A percentile compares a stretch with the other conserved stretches of the same genome.
These are phyloP conservation scores for Lentinula sp. DNA, from an alignment of 768 basidiomycete species.

Conservation along the genomic window DNA sequence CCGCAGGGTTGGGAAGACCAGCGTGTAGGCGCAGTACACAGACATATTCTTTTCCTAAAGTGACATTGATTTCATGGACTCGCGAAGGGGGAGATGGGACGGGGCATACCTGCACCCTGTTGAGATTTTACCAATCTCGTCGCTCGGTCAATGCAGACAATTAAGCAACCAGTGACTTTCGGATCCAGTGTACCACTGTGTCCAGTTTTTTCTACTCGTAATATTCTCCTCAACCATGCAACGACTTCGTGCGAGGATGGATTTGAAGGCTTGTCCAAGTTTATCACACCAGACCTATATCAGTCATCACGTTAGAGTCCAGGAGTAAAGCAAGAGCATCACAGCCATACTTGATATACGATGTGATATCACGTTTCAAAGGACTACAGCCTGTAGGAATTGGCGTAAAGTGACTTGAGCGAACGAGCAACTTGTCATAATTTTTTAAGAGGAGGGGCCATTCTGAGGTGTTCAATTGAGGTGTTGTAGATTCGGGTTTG, in stretches of 20 bases:
- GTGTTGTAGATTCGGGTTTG: slow-evolving; percentile 68
- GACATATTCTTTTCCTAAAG: slow-evolving; percentile 94
- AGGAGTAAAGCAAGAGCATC: not conserved
- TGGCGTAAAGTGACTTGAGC: slow-evolving; percentile 96
- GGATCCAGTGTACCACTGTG: slow-evolving; percentile 99
- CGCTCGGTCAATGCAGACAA: slow-evolving; percentile 98
- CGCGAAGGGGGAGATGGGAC: not conserved
- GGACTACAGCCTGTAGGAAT: slow-evolving; percentile 93
- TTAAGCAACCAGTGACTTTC: slow-evolving; percentile 97
- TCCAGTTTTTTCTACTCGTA: slow-evolving; percentile 96
- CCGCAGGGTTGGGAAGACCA: slow-evolving; percentile 70
- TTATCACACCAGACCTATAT: slow-evolving; percentile 93
- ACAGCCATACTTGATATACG: slow-evolving; percentile 79
- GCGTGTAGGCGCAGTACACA: slow-evolving; percentile 93
- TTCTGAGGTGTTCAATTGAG: slow-evolving; percentile 87
- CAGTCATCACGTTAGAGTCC: not conserved
- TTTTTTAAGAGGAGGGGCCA: slow-evolving; percentile 99
- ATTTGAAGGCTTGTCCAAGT: slow-evolving; percentile 99
- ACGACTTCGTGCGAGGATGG: slow-evolving; percentile 99
- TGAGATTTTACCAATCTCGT: slow-evolving; percentile 97
- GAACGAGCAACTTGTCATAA: slow-evolving; percentile 93
- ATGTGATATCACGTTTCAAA: slow-evolving; percentile 86
- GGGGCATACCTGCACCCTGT: slow-evolving; percentile 84
- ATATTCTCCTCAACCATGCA: slow-evolving; percentile 95
- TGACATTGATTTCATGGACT: not conserved